Evolutionary conservation across 2,329 filamentous ascomycete species (phyloP).

Genomic region (Emergomyces orientalis): DNA sequence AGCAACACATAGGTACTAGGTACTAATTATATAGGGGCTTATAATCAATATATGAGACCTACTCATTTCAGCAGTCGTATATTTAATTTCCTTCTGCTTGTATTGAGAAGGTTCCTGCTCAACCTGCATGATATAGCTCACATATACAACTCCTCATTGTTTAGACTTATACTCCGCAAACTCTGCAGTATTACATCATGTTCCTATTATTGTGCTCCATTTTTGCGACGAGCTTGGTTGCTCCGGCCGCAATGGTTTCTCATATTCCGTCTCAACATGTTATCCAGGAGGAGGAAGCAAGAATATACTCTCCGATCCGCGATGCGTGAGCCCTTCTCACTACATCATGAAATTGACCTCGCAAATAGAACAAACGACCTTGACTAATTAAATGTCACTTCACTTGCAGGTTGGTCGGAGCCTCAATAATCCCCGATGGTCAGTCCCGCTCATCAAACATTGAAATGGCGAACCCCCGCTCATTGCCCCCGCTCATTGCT

Average conservation of each 20-base stretch:
- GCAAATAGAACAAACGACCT: not conserved
- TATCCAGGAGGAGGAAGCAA: not conserved
- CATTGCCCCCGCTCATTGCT: too few species aligned
- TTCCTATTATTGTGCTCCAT: not conserved
- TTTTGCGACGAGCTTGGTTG: not conserved
- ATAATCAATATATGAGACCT: not conserved
- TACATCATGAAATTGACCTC: not conserved
- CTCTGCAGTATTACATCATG: not conserved
- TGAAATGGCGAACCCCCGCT: too few species aligned
- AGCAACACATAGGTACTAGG: not conserved
- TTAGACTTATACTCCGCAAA: not conserved
- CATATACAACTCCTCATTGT: not conserved
- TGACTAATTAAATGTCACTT: not conserved
- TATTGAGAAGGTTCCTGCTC: not conserved
- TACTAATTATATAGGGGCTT: not conserved
- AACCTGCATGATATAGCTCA: not conserved
- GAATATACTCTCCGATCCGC: constrained; percentile 6
- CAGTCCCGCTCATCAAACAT: not conserved
- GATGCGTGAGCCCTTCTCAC: constrained; percentile 12
- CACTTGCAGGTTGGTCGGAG: constrained; percentile 5
- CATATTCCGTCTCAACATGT: not conserved
- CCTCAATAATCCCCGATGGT: constrained; percentile 14
- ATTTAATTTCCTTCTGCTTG: too few species aligned
- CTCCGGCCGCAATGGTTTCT: not conserved
- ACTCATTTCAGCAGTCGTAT: not conserved